These are phyloP conservation scores for Pisolithus orientalis DNA, from an alignment of 768 basidiomycete species.

Conservation along the genomic window DNA sequence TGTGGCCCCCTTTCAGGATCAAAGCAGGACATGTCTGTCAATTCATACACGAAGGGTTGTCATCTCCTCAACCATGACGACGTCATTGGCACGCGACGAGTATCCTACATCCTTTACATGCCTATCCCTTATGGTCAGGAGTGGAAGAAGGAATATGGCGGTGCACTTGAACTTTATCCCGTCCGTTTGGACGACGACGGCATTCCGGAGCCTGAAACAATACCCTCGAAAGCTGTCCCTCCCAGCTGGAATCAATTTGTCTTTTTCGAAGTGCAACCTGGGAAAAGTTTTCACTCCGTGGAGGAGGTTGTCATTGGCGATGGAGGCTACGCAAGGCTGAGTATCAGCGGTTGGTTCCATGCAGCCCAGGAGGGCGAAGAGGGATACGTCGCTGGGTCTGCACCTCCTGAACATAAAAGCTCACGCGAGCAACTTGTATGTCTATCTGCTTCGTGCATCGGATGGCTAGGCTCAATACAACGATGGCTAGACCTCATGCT, in stretches of 20 bases:
- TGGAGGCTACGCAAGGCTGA: constrained; percentile 70
- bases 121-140: constrained; percentile 65
- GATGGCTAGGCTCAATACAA: constrained; percentile 5
- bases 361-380: constrained; percentile 87
- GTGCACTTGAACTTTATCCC: constrained; percentile 91
- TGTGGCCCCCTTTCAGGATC: constrained; percentile 87
- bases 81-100: constrained; percentile 88
- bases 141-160: constrained; percentile 90
- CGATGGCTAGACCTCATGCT: constrained; percentile 48
- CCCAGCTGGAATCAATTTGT: constrained; percentile 89
- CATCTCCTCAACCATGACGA: constrained; percentile 98
- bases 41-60: constrained; percentile 85
- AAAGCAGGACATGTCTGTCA: constrained; percentile 94
- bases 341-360: constrained; percentile 98
- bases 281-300: constrained; percentile 92
- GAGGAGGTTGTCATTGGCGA: constrained; percentile 87
- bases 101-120: constrained; percentile 97
- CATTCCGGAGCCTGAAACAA: constrained; percentile 54
- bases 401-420: constrained; percentile 50
- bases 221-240: constrained; percentile 61
- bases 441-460: constrained; percentile 17
- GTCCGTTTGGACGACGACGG: constrained; percentile 52
- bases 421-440: constrained; percentile 91
- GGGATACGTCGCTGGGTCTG: constrained; percentile 58
- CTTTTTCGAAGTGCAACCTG: constrained; percentile 91